Evolutionary conservation across 139 green algal species (phyloP), one percentile per base, ranked within the genome.

Genomic region (Pseudopediastrum boryanum): DNA sequence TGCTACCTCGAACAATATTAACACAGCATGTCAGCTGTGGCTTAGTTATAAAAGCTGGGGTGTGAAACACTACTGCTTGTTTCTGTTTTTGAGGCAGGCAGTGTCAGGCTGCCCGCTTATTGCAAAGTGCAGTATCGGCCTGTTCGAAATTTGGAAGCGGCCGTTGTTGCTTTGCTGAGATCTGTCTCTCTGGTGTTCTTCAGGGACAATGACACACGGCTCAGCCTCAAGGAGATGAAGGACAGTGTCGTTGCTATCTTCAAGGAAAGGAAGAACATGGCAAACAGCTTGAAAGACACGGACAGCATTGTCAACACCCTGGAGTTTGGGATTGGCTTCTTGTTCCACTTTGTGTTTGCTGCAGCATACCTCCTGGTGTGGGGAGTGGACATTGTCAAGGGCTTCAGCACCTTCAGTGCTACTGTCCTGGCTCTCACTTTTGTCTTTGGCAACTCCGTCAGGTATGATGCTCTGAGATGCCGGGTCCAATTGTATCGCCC

Each of bases 361-460:
- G 83, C 83, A 12, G 67, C 86, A 43, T 90, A 90, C 75, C 71
- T 90, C 33, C 77, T 84, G 41, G 84, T 90, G 48, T 90, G 79
- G 79, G 78, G 75, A 9, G 62, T 81, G 21, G 62, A 77, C 70
- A 70, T 83, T 4, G 13, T 82, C 21, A 65, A 83, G 42, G 85
- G 85, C 50, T 90, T 88, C 77, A 81, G 68, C 59, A 73, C 83
- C 66, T 88, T 90, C 58, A 81, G 65, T 10, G 79, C 83, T 29
- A 87, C 83, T n/a, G 77, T 90, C 27, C 83, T 88, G 39, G 83
- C 83, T 2, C 69, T 90, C n/a, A 84, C 85, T 16, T 90, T 90
- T 59, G 77, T 90, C 41, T 90, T 90, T 58, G 85, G 85, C 33
- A 90, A 90, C 77, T 62, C 42, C n/a, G 69, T 84, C 13, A 79